Percentiles rank a stretch among this genome's conserved stretches.
Evolutionary conservation across 495 filamentous ascomycete genomes (phyloP).

Genomic region (Penicillium nucicola): DNA sequence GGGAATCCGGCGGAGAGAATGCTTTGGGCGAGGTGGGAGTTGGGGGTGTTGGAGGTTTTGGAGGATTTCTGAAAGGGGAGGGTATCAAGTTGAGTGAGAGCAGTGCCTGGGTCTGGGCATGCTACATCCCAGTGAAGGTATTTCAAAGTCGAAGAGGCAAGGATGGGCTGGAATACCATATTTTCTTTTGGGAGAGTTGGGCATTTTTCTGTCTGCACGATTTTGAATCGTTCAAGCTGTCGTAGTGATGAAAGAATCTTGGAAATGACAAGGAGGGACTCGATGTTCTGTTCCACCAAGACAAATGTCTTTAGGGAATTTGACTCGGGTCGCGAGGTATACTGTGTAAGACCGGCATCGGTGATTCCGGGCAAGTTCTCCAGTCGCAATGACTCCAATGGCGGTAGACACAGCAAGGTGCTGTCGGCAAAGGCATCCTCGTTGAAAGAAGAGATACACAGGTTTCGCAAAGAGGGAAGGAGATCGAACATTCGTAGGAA

Average conservation of each 20-base stretch:
- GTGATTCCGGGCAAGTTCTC: conserved; percentile 75
- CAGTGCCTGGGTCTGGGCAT: conserved; percentile 38
- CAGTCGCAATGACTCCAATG: conserved; percentile 70
- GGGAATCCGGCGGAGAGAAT: conserved; percentile 73
- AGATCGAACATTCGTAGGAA: conserved; percentile 66
- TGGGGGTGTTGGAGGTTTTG: conserved; percentile 50
- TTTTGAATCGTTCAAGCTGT: conserved; percentile 60
- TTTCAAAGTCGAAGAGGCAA: conserved; percentile 64
- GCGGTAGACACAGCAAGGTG: conserved; percentile 66
- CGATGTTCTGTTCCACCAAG: conserved; percentile 63
- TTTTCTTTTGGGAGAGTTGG: conserved; percentile 56
- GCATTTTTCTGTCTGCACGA: conserved; percentile 62
- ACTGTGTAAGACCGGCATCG: conserved; percentile 69
- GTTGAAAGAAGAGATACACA: conserved; percentile 73
- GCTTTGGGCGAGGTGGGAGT: conserved; percentile 67
- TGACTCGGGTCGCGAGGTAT: conserved; percentile 58
- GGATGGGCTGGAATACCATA: conserved; percentile 64
- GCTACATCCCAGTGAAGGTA: conserved; percentile 83
- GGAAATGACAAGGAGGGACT: conserved; percentile 67
- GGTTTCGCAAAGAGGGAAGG: conserved; percentile 66
- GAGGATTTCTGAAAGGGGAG: conserved; percentile 37
- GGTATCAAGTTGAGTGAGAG: conserved; percentile 39
- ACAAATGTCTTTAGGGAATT: conserved; percentile 56
- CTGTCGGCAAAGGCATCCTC: conserved; percentile 69
- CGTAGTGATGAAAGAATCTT: conserved; percentile 68